Evolutionary conservation across 129 eudicot genomes (phyloP).

Genomic region (Arctium lappa): DNA sequence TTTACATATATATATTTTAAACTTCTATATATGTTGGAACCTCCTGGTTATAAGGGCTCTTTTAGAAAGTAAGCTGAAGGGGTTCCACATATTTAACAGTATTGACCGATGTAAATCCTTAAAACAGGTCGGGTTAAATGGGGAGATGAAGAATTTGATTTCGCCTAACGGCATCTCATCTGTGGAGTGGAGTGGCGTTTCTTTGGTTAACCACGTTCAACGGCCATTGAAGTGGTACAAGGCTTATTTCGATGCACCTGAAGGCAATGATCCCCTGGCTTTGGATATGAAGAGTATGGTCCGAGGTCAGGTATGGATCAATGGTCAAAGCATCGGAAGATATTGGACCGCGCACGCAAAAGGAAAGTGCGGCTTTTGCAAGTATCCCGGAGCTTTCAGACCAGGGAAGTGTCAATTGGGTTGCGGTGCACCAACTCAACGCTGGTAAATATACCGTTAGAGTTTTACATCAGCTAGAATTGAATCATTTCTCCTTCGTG

Average conservation of each 20-base stretch:
- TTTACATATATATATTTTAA: too few species aligned
- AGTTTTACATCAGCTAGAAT: background rate
- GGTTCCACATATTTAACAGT: background rate
- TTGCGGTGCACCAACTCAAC: slow-evolving; percentile 80
- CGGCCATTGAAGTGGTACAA: slow-evolving; percentile 86
- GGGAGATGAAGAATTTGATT: slow-evolving; percentile 65
- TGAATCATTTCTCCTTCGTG: background rate
- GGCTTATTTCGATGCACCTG: slow-evolving; percentile 84
- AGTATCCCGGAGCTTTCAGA: slow-evolving; percentile 59
- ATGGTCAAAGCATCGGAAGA: slow-evolving; percentile 88
- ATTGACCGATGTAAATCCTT: background rate
- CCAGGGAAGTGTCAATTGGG: slow-evolving; percentile 69
- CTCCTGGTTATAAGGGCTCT: background rate
- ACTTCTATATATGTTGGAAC: background rate
- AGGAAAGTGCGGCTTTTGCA: slow-evolving; percentile 62
- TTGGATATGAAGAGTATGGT: slow-evolving; percentile 78
- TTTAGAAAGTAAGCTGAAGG: background rate
- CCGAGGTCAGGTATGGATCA: slow-evolving; percentile 88
- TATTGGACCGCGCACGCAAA: slow-evolving; percentile 67
- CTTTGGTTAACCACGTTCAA: slow-evolving; percentile 40
- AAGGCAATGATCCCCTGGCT: slow-evolving; percentile 73
- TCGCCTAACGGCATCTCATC: slow-evolving; percentile 53
- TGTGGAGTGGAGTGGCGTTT: slow-evolving; percentile 56
- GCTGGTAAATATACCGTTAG: slow-evolving; percentile 44
- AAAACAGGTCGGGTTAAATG: slow-evolving; percentile 69